These are phyloP conservation scores for Wallacemonas rigidus DNA, from an alignment of 208 protist genomes.

Conservation along the genomic window DNA sequence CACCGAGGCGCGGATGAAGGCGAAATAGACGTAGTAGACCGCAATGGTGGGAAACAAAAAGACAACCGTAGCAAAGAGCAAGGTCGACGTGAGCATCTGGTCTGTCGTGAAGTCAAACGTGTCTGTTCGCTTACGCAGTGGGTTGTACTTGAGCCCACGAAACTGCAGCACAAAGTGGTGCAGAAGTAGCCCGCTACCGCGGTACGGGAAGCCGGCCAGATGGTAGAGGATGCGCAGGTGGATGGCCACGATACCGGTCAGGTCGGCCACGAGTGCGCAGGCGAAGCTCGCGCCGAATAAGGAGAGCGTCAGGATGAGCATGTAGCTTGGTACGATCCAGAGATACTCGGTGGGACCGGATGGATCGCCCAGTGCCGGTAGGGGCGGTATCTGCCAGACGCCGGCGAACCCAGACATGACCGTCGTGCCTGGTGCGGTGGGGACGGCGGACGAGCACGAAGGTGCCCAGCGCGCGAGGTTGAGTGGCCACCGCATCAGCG, in stretches of 20 bases:
- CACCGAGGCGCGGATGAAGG: slow-evolving; percentile 60
- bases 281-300: slow-evolving; percentile 81
- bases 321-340: slow-evolving; percentile 61
- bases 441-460: background rate
- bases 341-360: slow-evolving; percentile 39
- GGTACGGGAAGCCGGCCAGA: slow-evolving; percentile 72
- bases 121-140: slow-evolving; percentile 91
- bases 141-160: slow-evolving; percentile 91
- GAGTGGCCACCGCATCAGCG: slow-evolving; percentile 32
- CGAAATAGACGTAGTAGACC: slow-evolving; percentile 94
- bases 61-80: slow-evolving; percentile 87
- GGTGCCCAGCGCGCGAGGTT: background rate
- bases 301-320: slow-evolving; percentile 57
- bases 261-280: slow-evolving; percentile 74
- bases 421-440: slow-evolving; percentile 21
- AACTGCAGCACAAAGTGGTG: slow-evolving; percentile 84
- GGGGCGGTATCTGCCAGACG: slow-evolving; percentile 8
- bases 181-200: slow-evolving; percentile 46
- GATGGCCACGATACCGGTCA: slow-evolving; percentile 76
- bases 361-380: slow-evolving; percentile 17
- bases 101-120: slow-evolving; percentile 86
- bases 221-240: slow-evolving; percentile 84
- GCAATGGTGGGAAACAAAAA: slow-evolving; percentile 92
- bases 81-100: slow-evolving; percentile 91
- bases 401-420: background rate